A percentile compares a stretch with the other conserved stretches of the same genome.
Conservation (phyloP, 2,329 filamentous ascomycete genomes). For the Monilinia aucupariae region DNA sequence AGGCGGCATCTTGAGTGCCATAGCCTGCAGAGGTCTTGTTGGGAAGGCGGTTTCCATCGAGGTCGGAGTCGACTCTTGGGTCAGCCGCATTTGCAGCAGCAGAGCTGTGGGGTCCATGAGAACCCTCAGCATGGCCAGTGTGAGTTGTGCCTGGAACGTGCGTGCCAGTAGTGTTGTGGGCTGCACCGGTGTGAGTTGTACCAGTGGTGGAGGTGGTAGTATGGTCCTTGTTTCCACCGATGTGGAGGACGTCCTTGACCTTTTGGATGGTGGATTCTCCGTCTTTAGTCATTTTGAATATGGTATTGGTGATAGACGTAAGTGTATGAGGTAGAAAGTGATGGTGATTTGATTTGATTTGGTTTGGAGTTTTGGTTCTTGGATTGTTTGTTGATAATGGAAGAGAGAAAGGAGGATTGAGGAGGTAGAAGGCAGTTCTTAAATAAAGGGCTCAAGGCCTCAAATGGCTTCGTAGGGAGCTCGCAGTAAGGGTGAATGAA, state of each 20-base stretch:
- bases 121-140: slow-evolving; percentile 6
- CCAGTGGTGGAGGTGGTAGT: neutral
- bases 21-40: slow-evolving; percentile 10
- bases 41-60: slow-evolving; percentile 30
- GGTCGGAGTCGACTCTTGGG: slow-evolving; percentile 47
- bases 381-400: neutral
- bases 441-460: neutral
- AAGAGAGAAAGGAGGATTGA: neutral
- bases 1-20: slow-evolving; percentile 10
- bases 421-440: neutral
- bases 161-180: slow-evolving; percentile 17
- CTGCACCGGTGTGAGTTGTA: slow-evolving; percentile 4
- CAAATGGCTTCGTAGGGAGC: neutral
- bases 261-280: slow-evolving; percentile 41
- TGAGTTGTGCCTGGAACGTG: slow-evolving; percentile 3
- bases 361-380: neutral
- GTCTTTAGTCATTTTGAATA: slow-evolving; percentile 36
- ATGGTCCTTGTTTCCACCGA: neutral
- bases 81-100: slow-evolving; percentile 40
- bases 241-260: slow-evolving; percentile 42
- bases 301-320: slow-evolving; percentile 5
- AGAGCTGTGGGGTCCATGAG: slow-evolving; percentile 1
- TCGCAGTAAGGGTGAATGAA: neutral
- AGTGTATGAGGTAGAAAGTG: neutral
- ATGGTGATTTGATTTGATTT: neutral